Evolutionary conservation across 768 basidiomycete genomes (phyloP).

Genomic region (Tricholoma flavovirens): DNA sequence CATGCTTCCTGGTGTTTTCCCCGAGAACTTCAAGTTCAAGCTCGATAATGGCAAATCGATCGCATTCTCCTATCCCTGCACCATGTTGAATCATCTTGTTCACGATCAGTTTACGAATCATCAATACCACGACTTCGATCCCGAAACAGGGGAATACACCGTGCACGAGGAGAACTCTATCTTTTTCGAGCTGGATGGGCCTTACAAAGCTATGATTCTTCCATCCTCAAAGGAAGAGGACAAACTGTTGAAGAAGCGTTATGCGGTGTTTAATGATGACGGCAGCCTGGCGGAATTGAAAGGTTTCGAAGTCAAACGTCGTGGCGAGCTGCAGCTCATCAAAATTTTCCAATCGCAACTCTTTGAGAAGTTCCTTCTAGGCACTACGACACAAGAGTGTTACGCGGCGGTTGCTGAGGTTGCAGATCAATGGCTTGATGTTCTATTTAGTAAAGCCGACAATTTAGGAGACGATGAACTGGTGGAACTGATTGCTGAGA

Average conservation of each 20-base stretch:
- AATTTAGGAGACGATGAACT: slow-evolving; percentile 86
- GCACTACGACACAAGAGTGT: slow-evolving; percentile 90
- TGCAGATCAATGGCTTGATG: slow-evolving; percentile 96
- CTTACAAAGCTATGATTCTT: slow-evolving; percentile 98
- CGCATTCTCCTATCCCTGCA: slow-evolving; percentile 93
- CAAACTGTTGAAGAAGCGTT: slow-evolving; percentile 96
- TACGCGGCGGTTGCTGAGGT: slow-evolving; percentile 90
- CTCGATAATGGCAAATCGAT: slow-evolving; percentile 83
- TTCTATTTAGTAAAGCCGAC: slow-evolving; percentile 84
- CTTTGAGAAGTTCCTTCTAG: slow-evolving; percentile 95
- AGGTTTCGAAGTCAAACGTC: slow-evolving; percentile 97
- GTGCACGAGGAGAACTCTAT: slow-evolving; percentile 96
- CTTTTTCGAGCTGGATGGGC: slow-evolving; percentile 98
- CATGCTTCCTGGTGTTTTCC: slow-evolving; percentile 97
- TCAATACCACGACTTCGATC: slow-evolving; percentile 92
- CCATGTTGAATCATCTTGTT: slow-evolving; percentile 98
- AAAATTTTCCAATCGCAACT: slow-evolving; percentile 99
- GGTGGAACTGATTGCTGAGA: slow-evolving; percentile 97
- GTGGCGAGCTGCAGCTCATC: slow-evolving; percentile 96
- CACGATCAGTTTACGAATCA: slow-evolving; percentile 94
- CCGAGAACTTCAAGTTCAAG: slow-evolving; percentile 97
- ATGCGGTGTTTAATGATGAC: slow-evolving; percentile 98
- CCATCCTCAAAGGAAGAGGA: slow-evolving; percentile 99
- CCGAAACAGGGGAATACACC: slow-evolving; percentile 76
- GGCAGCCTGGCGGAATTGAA: slow-evolving; percentile 97